Evolutionary conservation across 169 alveolate genomes (phyloP).

Genomic region (Babesia gibsoni): DNA sequence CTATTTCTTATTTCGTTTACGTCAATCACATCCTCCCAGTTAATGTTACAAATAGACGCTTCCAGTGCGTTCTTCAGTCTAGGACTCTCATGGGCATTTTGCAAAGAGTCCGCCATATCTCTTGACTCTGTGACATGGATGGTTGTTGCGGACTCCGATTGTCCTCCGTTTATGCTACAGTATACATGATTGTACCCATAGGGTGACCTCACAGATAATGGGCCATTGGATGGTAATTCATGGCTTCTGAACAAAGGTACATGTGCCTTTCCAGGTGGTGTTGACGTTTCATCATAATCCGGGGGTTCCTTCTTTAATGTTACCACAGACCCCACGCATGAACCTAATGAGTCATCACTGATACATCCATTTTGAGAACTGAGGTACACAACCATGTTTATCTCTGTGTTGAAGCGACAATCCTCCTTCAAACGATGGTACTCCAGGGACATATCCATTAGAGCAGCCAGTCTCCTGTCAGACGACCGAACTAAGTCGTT

Average conservation of each 20-base stretch:
- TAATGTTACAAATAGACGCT: background rate
- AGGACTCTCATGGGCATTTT: background rate
- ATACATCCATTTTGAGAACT: background rate
- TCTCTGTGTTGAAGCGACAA: slow-evolving; percentile 24
- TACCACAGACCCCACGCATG: too few species aligned
- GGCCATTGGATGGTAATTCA: slow-evolving; percentile 11
- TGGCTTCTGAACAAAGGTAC: slow-evolving; percentile 8
- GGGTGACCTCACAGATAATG: background rate
- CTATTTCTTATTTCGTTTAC: background rate
- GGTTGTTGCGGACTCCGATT: background rate
- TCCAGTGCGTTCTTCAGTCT: background rate
- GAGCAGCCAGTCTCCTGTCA: background rate
- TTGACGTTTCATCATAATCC: background rate
- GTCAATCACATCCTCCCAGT: slow-evolving; percentile 16
- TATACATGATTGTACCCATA: background rate
- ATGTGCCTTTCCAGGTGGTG: slow-evolving; percentile 12
- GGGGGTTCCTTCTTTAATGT: too few species aligned
- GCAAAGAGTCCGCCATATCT: background rate
- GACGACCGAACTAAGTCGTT: background rate
- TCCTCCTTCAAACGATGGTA: slow-evolving; percentile 15
- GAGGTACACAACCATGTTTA: slow-evolving; percentile 29
- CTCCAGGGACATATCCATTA: background rate
- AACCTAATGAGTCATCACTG: background rate
- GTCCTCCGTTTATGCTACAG: background rate
- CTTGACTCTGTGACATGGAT: background rate